Base-by-base conservation (phyloP, 169 alveolate species). In the Cyclospora cayetanensis region DNA sequence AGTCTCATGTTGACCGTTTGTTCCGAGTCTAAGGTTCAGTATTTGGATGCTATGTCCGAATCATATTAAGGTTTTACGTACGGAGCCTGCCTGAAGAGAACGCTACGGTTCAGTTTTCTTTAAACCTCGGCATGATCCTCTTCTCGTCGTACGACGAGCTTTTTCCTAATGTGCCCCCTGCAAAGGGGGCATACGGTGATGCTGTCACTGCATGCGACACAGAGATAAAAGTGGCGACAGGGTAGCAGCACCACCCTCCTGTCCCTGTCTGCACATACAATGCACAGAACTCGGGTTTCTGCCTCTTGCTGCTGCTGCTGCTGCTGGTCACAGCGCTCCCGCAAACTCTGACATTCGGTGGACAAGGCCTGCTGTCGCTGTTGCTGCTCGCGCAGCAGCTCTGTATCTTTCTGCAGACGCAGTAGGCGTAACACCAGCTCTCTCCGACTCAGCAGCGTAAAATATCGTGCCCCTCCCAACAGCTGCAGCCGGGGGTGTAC, bases 401-500 rank as follows among this genome's bases (percentile, higher is more conserved):
- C 70, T 4, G 70, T 29, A 20, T 55, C 70, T 22, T 55, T 9
- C 70, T 55, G 70, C 70, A 55, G 70, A 20, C 9, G 70, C 70
- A 55, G 70, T 29, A 55, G 70, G 34, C 70, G 70, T 29, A 15
- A 29, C 70, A 55, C 70, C 29, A 55, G 70, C 70, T 55, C 34
- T 7, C 70, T 7, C 70, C 70, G 15, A 4, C 27, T 9, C 29
- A 55, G 29, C 15, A 55, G 70, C 70, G 7, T 9, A 22, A 11
- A 55, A 22, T 15, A 55, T 4, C 70, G 70, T 4, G 4, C 29
- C 7, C 70, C 70, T 22, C 70, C 70, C 29, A 55, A 29, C 7
- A 55, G 70, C 29, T 55, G 70, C 29, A 55, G 70, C 34, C 70
- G 70, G 27, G 70, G 70, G n/a, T 55, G 70, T 9, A 55, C 70